Percentiles rank a stretch among this genome's conserved stretches.
phyloP scores from a whole-genome alignment of 805 yeast species.

The Teunomyces barrocoloradensis region DNA sequence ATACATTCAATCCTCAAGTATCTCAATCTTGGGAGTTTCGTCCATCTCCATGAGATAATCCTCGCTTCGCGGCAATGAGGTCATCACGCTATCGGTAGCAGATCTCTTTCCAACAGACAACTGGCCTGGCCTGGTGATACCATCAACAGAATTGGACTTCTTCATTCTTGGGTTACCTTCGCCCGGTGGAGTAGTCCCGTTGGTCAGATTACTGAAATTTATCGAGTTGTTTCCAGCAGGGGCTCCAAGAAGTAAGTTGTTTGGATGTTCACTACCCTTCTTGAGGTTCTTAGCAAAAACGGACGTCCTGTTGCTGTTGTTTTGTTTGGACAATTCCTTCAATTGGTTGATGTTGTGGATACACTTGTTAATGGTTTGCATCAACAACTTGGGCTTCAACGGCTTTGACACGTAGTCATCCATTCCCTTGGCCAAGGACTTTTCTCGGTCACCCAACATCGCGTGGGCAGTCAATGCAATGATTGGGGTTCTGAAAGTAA shows the following conservation, averaged over 20 bases:
- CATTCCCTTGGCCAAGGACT: conserved; percentile 86
- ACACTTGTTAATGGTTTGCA: conserved; percentile 83
- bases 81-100: conserved; percentile 32
- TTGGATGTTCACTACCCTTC: conserved; percentile 19
- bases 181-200: conserved; percentile 8
- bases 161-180: conserved; percentile 15
- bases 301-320: conserved; percentile 43
- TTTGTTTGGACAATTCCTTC: conserved; percentile 52
- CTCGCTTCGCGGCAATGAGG: conserved; percentile 5
- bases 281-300: conserved; percentile 47
- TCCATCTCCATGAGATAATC: conserved; percentile 18
- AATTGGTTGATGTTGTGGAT: conserved; percentile 66
- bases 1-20: conserved; percentile 1
- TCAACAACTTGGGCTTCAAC: conserved; percentile 73
- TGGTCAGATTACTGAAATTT: conserved; percentile 6
- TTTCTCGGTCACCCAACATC: conserved; percentile 88
- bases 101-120: conserved; percentile 29
- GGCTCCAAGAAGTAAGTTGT: neutral
- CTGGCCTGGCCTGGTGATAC: conserved; percentile 28
- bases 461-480: conserved; percentile 93
- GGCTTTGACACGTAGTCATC: conserved; percentile 90
- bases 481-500: conserved; percentile 77
- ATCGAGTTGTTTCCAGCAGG: conserved; percentile 8
- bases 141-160: conserved; percentile 31
- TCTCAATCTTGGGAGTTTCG: conserved; percentile 17